Evolutionary conservation across 1,284 basidiomycete genomes (phyloP).

Genomic region (Kwoniella shivajii): DNA sequence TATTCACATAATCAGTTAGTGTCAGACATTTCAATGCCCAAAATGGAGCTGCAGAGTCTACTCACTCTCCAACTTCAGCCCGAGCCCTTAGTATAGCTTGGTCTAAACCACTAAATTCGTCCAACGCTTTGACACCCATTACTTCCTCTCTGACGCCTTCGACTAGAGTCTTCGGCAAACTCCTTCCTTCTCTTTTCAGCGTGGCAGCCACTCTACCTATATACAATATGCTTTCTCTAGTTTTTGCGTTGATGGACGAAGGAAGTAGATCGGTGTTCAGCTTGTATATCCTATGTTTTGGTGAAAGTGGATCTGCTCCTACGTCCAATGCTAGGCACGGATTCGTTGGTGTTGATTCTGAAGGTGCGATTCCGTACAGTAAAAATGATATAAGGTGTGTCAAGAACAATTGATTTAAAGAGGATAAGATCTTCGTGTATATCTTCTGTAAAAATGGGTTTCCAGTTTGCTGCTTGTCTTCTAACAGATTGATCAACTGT

Average conservation of each 20-base stretch:
- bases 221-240: conserved; percentile 79
- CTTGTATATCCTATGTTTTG: conserved; percentile 43
- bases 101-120: conserved; percentile 76
- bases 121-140: conserved; percentile 64
- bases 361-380: conserved; percentile 65
- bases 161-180: conserved; percentile 68
- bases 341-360: conserved; percentile 61
- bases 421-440: conserved; percentile 65
- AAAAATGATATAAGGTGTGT: conserved; percentile 74
- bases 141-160: conserved; percentile 67
- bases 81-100: conserved; percentile 59
- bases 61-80: conserved; percentile 45
- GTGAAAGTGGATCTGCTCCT: conserved; percentile 53
- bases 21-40: not conserved
- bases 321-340: conserved; percentile 60
- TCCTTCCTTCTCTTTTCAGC: conserved; percentile 72
- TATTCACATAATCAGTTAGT: conserved; percentile 60
- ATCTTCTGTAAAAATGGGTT: conserved; percentile 72
- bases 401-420: conserved; percentile 78
- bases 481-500: conserved; percentile 73
- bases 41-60: conserved; percentile 50
- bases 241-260: conserved; percentile 67
- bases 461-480: conserved; percentile 70
- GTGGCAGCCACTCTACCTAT: conserved; percentile 84
- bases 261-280: conserved; percentile 70